phyloP scores from a whole-genome alignment of 805 yeast species.

The Yamadazyma sp. region DNA sequence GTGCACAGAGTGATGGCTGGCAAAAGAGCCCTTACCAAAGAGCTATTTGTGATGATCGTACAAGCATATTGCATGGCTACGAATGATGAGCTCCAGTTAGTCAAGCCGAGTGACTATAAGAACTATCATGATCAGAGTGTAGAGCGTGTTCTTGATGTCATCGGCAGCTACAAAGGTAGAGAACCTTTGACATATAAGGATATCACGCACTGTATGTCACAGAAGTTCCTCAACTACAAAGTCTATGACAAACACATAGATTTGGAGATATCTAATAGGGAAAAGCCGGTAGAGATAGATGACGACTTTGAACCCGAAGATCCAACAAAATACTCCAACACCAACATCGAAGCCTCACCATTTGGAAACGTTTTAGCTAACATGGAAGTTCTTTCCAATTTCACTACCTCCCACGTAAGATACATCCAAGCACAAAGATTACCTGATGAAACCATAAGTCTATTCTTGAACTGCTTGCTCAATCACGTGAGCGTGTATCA shows the following conservation, averaged over 20 bases:
- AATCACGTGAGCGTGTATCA: slow-evolving; percentile 35
- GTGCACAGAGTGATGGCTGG: slow-evolving; percentile 33
- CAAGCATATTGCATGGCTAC: slow-evolving; percentile 33
- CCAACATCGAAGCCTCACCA: slow-evolving; percentile 23
- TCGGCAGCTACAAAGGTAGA: slow-evolving; percentile 25
- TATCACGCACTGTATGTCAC: slow-evolving; percentile 29
- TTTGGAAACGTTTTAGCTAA: slow-evolving; percentile 37
- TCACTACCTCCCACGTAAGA: slow-evolving; percentile 24
- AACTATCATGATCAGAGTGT: slow-evolving; percentile 25
- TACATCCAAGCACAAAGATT: slow-evolving; percentile 19
- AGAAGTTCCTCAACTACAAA: slow-evolving; percentile 26
- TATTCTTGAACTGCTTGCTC: slow-evolving; percentile 37
- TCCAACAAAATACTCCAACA: slow-evolving; percentile 22
- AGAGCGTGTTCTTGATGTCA: slow-evolving; percentile 30
- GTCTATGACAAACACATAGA: slow-evolving; percentile 27
- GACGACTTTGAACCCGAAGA: slow-evolving; percentile 1
- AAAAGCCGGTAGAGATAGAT: slow-evolving; percentile 11
- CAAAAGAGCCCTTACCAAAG: slow-evolving; percentile 32
- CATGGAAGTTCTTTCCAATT: slow-evolving; percentile 21
- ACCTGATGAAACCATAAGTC: slow-evolving; percentile 19
- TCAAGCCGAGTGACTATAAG: slow-evolving; percentile 9
- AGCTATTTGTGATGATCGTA: slow-evolving; percentile 31
- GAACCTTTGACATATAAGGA: slow-evolving; percentile 25
- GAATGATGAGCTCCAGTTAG: slow-evolving; percentile 7
- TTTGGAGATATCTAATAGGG: not conserved